Conservation (phyloP, 2,329 filamentous ascomycete species). For the Ophiosphaerella narmari region DNA sequence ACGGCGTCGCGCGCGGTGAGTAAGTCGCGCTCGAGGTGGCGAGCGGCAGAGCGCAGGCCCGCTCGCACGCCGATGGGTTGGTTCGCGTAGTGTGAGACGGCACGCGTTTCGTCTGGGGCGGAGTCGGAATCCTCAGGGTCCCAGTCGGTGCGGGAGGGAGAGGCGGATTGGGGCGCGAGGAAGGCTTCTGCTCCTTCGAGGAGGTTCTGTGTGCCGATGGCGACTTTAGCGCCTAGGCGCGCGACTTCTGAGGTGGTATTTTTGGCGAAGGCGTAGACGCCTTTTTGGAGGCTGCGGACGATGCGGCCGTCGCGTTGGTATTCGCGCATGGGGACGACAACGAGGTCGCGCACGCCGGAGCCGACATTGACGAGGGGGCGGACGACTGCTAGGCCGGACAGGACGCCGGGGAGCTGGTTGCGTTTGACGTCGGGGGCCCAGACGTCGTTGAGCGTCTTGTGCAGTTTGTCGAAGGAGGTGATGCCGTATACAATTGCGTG, state of each 20-base stretch:
- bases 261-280: slow-evolving; percentile 84
- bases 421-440: slow-evolving; percentile 93
- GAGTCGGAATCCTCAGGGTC: slow-evolving; percentile 65
- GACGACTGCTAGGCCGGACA: slow-evolving; percentile 88
- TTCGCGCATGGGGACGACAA: slow-evolving; percentile 88
- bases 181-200: slow-evolving; percentile 87
- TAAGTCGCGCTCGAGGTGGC: slow-evolving; percentile 84
- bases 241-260: slow-evolving; percentile 95
- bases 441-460: slow-evolving; percentile 88
- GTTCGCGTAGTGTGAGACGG: slow-evolving; percentile 89
- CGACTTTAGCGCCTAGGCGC: slow-evolving; percentile 89
- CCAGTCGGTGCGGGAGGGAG: slow-evolving; percentile 45
- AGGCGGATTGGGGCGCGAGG: slow-evolving; percentile 53
- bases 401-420: slow-evolving; percentile 85
- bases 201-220: slow-evolving; percentile 92
- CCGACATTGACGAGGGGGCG: slow-evolving; percentile 89
- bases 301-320: slow-evolving; percentile 94
- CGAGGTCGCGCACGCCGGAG: slow-evolving; percentile 80
- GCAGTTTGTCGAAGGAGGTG: slow-evolving; percentile 85
- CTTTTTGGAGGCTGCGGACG: slow-evolving; percentile 89
- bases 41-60: slow-evolving; percentile 80
- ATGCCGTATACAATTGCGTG: slow-evolving; percentile 94
- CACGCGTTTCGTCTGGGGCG: slow-evolving; percentile 70
- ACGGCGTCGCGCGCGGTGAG: slow-evolving; percentile 86
- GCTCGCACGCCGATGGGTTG: slow-evolving; percentile 89